Base-by-base conservation (phyloP, 1,139 yeast genomes). In the Geotrichum fermentans region DNA sequence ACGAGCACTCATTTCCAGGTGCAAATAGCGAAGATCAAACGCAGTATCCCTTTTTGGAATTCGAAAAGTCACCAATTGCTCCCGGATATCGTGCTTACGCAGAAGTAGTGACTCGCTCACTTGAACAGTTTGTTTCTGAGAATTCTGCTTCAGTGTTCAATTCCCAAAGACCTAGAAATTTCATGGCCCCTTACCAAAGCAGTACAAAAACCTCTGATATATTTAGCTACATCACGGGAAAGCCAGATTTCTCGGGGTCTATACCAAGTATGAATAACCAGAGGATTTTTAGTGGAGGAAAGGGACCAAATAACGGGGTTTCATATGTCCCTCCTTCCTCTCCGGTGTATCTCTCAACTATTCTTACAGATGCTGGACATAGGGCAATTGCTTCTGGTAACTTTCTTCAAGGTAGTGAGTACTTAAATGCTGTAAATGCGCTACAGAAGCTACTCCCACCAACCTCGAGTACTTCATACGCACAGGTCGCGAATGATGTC, bases 341-440 rank as follows among this genome's bases (percentile, higher is more conserved):
- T 2, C 49, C 53, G 8, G 14, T 46, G 4, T 58, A 59, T 34
- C 38, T 60, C 26, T 28, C 43, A 3, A 50, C 54, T 16, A 45
- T 60, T 14, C 50, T 61, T 7, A 42, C 55, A 11, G 59, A 56
- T 36, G 60, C 59, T 13, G 50, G 57, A 26, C 53, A 58, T 20
- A 52, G 53, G 28, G 52, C 58, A 28, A 49, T 59, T 38, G 57
- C 62, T 4, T 45, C 49, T 13, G 60, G 59, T 10, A 50, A 55
- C 20, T 60, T 56, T 41, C 37, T 59, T 35, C 58, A 57, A 40
- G 63, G 61, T 13, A 58, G 57, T 35, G 60, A 59, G 39, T 59
- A 52, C 38, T 55, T 61, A 13, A 56, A 49, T 28, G 64, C 64
- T 8, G 34, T 56, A 4, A 47, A 47, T 21, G 57, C 59, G 4